A percentile compares a stretch with the other conserved stretches of the same genome.
phyloP scores from a whole-genome alignment of 2,329 filamentous ascomycete genomes.

The Hirsutella thompsonii region DNA sequence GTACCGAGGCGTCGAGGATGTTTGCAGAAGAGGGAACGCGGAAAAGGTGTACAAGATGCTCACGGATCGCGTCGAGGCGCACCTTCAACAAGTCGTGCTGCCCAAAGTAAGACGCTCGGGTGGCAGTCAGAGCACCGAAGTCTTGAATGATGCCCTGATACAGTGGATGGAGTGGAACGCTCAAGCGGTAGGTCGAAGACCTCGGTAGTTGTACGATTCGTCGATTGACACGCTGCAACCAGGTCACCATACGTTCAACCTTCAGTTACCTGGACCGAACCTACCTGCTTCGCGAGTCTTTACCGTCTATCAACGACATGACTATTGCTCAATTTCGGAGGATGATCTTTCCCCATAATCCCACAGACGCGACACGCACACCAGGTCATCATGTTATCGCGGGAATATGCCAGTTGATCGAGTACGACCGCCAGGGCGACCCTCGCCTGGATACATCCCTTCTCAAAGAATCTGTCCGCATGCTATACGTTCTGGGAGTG shows the following conservation, averaged over 20 bases:
- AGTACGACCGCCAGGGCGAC: conserved; percentile 52
- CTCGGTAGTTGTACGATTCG: background rate
- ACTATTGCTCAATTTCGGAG: conserved; percentile 62
- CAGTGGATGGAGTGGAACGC: conserved; percentile 69
- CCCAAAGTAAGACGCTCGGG: conserved; percentile 37
- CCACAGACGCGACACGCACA: conserved; percentile 1
- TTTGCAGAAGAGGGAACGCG: conserved; percentile 69
- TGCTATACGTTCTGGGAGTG: conserved; percentile 74
- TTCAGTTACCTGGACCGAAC: conserved; percentile 93
- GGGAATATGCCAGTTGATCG: conserved; percentile 62
- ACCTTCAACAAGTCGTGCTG: conserved; percentile 52
- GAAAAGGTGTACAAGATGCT: conserved; percentile 55
- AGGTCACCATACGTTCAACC: conserved; percentile 70
- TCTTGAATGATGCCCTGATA: conserved; percentile 41
- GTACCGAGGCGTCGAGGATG: conserved; percentile 82
- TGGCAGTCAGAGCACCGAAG: conserved; percentile 43
- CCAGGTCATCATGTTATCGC: conserved; percentile 21
- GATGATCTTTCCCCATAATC: conserved; percentile 29
- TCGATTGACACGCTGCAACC: conserved; percentile 1
- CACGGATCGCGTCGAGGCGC: conserved; percentile 49
- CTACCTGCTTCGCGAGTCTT: conserved; percentile 63
- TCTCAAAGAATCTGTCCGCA: conserved; percentile 64
- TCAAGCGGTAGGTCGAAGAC: conserved; percentile 46
- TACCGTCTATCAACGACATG: conserved; percentile 68
- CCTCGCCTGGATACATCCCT: conserved; percentile 46